Evolutionary conservation across 2,329 filamentous ascomycete genomes (phyloP), one percentile per base, ranked within the genome.

Genomic region (Colletotrichum sp.): DNA sequence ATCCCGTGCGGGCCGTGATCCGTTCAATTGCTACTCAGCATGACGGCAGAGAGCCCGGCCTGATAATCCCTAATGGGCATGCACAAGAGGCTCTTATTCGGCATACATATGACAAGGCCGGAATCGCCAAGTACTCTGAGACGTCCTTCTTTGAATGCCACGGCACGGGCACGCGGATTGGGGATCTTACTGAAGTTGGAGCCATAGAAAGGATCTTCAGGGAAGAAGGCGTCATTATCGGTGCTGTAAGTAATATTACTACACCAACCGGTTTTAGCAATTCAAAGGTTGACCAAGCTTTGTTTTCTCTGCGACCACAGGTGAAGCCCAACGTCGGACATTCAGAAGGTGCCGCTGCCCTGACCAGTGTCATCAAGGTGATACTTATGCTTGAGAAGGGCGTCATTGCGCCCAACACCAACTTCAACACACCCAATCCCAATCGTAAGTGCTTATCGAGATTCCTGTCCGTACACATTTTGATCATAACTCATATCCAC

Each of bases 151-250:
- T 84, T 1, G 84, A 88, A 74, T 84, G 83, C 28, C 88, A 90
- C 39, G 87, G 87, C 0, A 89, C 88, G 0, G 87, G 87, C 1
- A 89, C 88, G 0, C 67, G 77, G 1, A 82, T 80, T 0, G 88
- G 88, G 0, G 87, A 89, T 69, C 85, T 84, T 0, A 78, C 84
- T 6, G 87, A 88, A 67, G 80, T 84, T 2, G 69, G 64, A 1
- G 85, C 85, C 1, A 80, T 89, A 3, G 79, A 77, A 0, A 74
- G 76, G 1, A 79, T 83, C 0, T 86, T 86, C 69, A 79, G 78
- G 1, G 63, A 79, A 2, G 24, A 77, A 0, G 79, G 80, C 5
- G 70, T 82, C 21, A 73, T 80, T 43, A 81, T 83, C 28, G 78
- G 52, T 80, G 82, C n/a, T 80, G 81, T 82, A 81, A 6, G 80